Base-by-base conservation (phyloP, 331 rosid species). In the Erythrophleum ivorense region DNA sequence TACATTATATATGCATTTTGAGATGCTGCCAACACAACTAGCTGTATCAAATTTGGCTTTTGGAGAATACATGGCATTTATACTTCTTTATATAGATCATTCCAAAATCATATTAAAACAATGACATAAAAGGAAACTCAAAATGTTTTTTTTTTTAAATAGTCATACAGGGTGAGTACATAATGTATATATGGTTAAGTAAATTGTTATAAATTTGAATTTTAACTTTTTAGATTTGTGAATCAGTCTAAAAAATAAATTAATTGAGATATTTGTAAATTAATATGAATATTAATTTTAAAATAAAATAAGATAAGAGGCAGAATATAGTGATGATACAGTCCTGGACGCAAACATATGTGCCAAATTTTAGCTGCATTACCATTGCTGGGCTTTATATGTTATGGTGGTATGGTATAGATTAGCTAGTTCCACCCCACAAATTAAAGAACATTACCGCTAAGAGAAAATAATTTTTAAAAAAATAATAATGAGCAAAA, bases 41-140 rank as follows among this genome's bases (percentile, higher is more conserved):
- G 88, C 75, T 82, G 84, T 85, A 85, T 77, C 82, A 65, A 18
- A 15, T 49, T 82, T 84, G 86, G 83, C 85, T 29, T 60, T 81
- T 81, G 81, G 43, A 75, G 75, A 64, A 73, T 84, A 83, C 71
- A 85, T 85, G 85, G 46, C 75, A 78, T 76, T 45, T 49, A 24
- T 64, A 66, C 68, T 68, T 80, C 77, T 34, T 76, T 80, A 16
- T 65, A n/a, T 66, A 41, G 2, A 58, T 3, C 65, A 54, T 71
- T 68, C 81, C 57, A 72, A 80, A 72, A 57, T 45, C 19, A 65
- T 48, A 53, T 58, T n/a, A 55, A 24, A 85, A 76, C 48, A 67
- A 54, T 0, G 14, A 48, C 3, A 48, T 9, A 48, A 48, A 48
- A 48, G 52, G 52, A 48, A 48, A 48, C 52, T 36, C 40, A 36